Percentiles rank a stretch among this genome's conserved stretches.
Evolutionary conservation across 352 stramenopile species (phyloP).

Genomic region (Phytophthora fragariaefolia): DNA sequence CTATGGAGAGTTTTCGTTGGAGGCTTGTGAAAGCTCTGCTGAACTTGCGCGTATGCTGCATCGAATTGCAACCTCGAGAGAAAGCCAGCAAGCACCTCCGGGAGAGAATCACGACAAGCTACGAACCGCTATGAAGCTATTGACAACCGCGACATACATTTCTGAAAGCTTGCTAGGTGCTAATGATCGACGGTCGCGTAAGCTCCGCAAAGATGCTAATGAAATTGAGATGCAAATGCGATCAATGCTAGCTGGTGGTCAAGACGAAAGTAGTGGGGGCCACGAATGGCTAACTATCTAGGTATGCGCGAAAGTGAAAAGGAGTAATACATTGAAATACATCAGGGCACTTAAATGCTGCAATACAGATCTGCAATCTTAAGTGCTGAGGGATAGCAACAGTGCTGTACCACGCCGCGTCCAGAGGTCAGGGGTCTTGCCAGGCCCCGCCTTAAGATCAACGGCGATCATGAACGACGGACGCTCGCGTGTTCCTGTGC

Average conservation of each 20-base stretch:
- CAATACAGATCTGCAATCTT: constrained; percentile 21
- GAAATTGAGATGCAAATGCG: constrained; percentile 47
- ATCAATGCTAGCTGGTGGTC: constrained; percentile 24
- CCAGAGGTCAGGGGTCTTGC: constrained; percentile 92
- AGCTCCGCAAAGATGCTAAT: constrained; percentile 51
- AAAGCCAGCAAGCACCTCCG: constrained; percentile 8
- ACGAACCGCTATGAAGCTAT: constrained; percentile 40
- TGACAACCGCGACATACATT: constrained; percentile 52
- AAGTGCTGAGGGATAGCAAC: constrained; percentile 90
- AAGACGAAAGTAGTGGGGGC: constrained; percentile 39
- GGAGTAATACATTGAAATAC: constrained; percentile 5
- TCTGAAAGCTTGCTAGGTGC: constrained; percentile 61
- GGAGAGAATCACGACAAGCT: constrained; percentile 36
- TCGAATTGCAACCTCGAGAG: constrained; percentile 34
- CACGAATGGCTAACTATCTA: constrained; percentile 68
- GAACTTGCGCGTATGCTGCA: constrained; percentile 52
- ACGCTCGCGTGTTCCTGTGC: constrained; percentile 94
- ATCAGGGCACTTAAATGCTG: constrained; percentile 14
- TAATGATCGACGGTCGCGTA: constrained; percentile 55
- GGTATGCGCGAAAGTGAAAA: constrained; percentile 1
- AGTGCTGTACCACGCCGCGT: constrained; percentile 93
- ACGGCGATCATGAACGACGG: constrained; percentile 96
- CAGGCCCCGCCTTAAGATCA: constrained; percentile 90
- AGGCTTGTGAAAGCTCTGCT: constrained; percentile 50
- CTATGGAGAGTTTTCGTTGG: constrained; percentile 71